phyloP scores from a whole-genome alignment of 257 asterid genomes.

The Plectranthus barbatus region DNA sequence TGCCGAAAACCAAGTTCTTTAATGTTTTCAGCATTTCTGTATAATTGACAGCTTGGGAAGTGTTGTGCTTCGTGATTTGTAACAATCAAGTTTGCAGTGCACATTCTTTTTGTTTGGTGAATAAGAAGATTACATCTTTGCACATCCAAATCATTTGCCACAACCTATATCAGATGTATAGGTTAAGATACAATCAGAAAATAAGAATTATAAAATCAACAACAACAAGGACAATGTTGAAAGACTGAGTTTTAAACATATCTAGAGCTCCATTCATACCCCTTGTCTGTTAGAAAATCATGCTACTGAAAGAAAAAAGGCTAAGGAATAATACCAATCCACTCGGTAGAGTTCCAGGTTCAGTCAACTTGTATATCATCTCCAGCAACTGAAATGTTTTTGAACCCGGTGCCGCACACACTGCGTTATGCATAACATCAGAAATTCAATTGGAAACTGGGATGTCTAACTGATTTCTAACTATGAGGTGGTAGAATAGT shows the following conservation, averaged over 20 bases:
- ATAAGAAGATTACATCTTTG: conserved; percentile 98
- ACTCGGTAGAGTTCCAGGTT: conserved; percentile 71
- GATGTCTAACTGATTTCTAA: not conserved
- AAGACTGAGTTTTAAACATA: conserved; percentile 1
- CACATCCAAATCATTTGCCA: conserved; percentile 93
- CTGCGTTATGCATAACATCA: conserved; percentile 42
- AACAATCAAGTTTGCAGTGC: conserved; percentile 94
- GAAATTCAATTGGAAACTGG: not conserved
- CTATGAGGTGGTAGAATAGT: conserved; percentile 2
- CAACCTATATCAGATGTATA: conserved; percentile 39
- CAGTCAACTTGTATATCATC: conserved; percentile 74
- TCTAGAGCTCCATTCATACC: conserved; percentile 9
- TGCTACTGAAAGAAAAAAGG: not conserved
- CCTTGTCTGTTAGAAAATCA: not conserved
- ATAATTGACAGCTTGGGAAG: conserved; percentile 84
- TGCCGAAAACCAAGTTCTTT: conserved; percentile 44
- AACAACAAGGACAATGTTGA: not conserved
- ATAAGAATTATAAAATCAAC: conserved; percentile 7
- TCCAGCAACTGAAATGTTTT: conserved; percentile 96
- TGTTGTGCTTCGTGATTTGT: conserved; percentile 99
- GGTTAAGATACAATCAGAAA: not conserved
- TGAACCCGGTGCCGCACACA: conserved; percentile 99
- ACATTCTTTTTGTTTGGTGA: conserved; percentile 99
- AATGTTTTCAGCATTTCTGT: conserved; percentile 28
- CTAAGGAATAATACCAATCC: conserved; percentile 62